A percentile compares a stretch with the other conserved stretches of the same genome.
Conservation (phyloP, 164 flowering plant species). For the Stephania yunnanensis region DNA sequence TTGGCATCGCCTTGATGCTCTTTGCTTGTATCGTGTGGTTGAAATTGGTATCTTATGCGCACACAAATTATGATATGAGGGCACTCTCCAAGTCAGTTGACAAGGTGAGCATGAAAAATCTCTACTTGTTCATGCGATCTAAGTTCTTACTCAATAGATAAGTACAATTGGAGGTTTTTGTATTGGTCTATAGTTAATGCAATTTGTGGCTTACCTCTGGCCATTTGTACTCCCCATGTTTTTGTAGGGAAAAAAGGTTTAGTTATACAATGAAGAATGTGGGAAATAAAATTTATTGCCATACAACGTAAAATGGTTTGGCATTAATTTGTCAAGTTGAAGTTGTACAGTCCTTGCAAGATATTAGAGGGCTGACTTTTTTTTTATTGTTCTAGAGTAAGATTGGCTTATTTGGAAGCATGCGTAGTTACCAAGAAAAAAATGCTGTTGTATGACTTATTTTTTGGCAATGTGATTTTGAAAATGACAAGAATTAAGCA, state of each 20-base stretch:
- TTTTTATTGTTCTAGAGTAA: background rate
- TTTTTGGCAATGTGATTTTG: background rate
- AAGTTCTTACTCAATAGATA: background rate
- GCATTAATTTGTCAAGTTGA: background rate
- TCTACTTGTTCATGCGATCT: background rate
- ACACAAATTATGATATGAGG: constrained; percentile 81
- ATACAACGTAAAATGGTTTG: background rate
- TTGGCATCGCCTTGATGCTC: constrained; percentile 81
- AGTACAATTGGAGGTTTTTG: background rate
- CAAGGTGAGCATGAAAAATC: constrained; percentile 41
- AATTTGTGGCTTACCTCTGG: background rate
- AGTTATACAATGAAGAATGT: background rate
- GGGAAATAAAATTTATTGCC: background rate
- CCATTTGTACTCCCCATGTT: background rate
- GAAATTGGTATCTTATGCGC: constrained; percentile 92
- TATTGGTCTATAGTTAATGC: background rate
- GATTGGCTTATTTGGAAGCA: background rate
- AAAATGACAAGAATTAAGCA: background rate
- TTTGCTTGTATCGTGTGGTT: constrained; percentile 83
- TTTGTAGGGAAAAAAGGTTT: background rate
- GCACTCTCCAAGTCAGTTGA: constrained; percentile 40
- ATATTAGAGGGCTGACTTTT: background rate
- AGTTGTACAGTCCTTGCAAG: background rate
- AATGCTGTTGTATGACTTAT: no score
- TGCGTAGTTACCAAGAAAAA: background rate